phyloP scores from a whole-genome alignment of 176 grass and related monocot genomes.

The Triticum turgidum region DNA sequence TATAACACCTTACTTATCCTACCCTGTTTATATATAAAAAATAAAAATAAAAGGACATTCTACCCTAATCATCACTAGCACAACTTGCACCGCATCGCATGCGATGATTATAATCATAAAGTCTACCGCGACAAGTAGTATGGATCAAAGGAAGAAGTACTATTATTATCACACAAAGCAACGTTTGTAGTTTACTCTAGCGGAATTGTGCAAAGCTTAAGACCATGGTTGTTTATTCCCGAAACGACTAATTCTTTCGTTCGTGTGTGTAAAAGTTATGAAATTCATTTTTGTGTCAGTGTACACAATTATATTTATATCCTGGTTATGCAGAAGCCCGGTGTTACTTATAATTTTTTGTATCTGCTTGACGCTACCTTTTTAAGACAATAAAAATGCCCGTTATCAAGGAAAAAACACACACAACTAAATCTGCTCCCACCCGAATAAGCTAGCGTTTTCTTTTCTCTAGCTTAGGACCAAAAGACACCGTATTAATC shows the following conservation, averaged over 20 bases:
- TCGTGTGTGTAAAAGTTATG: neutral
- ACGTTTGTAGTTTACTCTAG: neutral
- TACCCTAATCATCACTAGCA: neutral
- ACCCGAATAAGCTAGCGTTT: no score
- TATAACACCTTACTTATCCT: no score
- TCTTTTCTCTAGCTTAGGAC: no score
- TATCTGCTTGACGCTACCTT: no score
- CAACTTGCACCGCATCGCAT: slow-evolving; percentile 17
- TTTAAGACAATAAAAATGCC: no score
- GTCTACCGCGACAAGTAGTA: neutral
- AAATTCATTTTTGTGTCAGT: neutral
- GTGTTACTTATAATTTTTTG: no score
- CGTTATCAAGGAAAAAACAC: no score
- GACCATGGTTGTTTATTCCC: neutral
- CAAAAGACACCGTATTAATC: no score
- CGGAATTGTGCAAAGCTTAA: neutral
- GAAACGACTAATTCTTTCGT: neutral
- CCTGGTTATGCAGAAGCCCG: no score
- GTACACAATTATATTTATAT: no score
- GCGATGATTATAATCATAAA: neutral
- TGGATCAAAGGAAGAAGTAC: neutral
- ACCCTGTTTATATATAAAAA: neutral
- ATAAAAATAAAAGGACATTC: neutral
- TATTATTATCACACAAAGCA: neutral
- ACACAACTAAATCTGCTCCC: no score